phyloP scores from a whole-genome alignment of 2,329 filamentous ascomycete genomes.

The Botryosphaeria dothidea region DNA sequence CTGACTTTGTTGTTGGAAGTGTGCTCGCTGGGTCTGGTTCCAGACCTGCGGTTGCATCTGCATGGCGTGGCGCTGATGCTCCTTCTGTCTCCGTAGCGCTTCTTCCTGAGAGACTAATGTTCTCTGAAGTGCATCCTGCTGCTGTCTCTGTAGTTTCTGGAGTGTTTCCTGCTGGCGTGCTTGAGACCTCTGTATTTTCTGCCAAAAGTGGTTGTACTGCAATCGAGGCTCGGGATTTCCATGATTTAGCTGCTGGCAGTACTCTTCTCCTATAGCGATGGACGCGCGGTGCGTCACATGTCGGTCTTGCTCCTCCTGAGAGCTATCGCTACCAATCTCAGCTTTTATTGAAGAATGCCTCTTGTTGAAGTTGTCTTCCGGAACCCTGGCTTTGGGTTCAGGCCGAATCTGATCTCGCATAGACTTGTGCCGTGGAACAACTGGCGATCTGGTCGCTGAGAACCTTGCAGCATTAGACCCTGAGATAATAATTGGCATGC shows the following conservation, averaged over 20 bases:
- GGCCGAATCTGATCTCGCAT: background rate
- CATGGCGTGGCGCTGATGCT: no score
- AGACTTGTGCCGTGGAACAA: background rate
- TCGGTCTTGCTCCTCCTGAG: background rate
- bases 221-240: background rate
- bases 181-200: background rate
- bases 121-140: background rate
- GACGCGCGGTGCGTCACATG: background rate
- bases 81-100: no score
- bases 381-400: background rate
- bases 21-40: no score
- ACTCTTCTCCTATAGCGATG: background rate
- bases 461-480: background rate
- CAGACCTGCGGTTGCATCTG: no score
- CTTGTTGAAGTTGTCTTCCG: background rate
- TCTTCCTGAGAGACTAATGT: no score
- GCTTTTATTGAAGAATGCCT: background rate
- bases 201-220: background rate
- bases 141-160: background rate
- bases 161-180: background rate
- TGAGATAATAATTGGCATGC: conserved; percentile 6
- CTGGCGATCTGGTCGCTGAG: background rate
- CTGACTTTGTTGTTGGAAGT: no score
- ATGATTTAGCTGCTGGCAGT: background rate
- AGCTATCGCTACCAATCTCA: background rate